Evolutionary conservation across 78 protist species (phyloP).

Genomic region (Planoprotostelium fungivorum): DNA sequence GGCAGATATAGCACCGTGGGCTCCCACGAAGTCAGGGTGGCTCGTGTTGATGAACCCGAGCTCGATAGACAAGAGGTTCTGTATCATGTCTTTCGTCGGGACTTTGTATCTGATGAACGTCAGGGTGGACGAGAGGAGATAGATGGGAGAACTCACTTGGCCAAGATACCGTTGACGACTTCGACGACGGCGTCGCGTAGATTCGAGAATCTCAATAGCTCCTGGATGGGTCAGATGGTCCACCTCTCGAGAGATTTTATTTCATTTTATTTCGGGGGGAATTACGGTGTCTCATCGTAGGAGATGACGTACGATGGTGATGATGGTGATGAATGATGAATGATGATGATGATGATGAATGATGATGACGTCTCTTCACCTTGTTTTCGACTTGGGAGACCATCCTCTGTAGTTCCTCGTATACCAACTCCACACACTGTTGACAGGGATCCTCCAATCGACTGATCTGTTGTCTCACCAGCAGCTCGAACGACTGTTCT

Average conservation of each 20-base stretch:
- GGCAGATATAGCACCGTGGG: slow-evolving; percentile 37
- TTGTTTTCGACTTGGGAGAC: slow-evolving; percentile 51
- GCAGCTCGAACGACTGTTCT: slow-evolving; percentile 84
- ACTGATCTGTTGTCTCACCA: slow-evolving; percentile 65
- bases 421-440: slow-evolving; percentile 80
- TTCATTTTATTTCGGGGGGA: too few relatives aligned
- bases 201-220: slow-evolving; percentile 36
- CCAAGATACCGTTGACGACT: slow-evolving; percentile 48
- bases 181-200: slow-evolving; percentile 42
- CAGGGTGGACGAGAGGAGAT: too few relatives aligned
- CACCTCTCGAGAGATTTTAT: neutral
- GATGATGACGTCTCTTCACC: too few relatives aligned
- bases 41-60: slow-evolving; percentile 87
- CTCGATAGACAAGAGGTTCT: slow-evolving; percentile 71
- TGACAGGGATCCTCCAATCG: slow-evolving; percentile 70
- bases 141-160: slow-evolving; percentile 2
- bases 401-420: slow-evolving; percentile 78
- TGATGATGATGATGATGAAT: too few relatives aligned
- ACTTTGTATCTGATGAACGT: neutral
- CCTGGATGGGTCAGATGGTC: slow-evolving; percentile 4
- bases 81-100: slow-evolving; percentile 68
- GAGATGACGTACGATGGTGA: too few relatives aligned
- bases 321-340: too few relatives aligned
- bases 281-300: too few relatives aligned
- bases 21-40: slow-evolving; percentile 88